phyloP scores from a whole-genome alignment of 257 asterid species.

The Thymus mandschuricus region DNA sequence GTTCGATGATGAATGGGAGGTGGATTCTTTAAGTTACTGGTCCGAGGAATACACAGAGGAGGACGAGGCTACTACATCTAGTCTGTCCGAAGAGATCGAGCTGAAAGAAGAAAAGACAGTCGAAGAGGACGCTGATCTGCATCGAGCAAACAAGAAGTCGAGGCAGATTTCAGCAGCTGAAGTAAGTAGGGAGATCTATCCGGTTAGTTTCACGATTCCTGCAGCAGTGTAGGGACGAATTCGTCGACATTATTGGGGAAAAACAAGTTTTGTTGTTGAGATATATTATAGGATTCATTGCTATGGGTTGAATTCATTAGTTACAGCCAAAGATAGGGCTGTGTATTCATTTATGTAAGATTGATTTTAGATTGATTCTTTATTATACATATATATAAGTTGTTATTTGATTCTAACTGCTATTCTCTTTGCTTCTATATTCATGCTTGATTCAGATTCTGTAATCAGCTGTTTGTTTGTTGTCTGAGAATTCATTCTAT shows the following conservation, averaged over 20 bases:
- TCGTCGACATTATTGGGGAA: slow-evolving; percentile 34
- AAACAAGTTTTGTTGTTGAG: slow-evolving; percentile 38
- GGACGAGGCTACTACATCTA: slow-evolving; percentile 38
- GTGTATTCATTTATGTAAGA: slow-evolving; percentile 26
- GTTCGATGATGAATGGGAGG: slow-evolving; percentile 42
- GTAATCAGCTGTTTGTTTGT: no score
- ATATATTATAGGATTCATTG: slow-evolving; percentile 9
- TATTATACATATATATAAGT: slow-evolving; percentile 32
- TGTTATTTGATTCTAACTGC: neutral
- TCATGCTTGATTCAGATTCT: neutral
- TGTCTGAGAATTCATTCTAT: no score
- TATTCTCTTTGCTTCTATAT: neutral
- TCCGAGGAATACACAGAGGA: slow-evolving; percentile 48
- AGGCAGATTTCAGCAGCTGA: slow-evolving; percentile 34
- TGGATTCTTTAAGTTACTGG: slow-evolving; percentile 40
- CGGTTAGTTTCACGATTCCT: slow-evolving; percentile 55
- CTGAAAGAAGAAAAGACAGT: slow-evolving; percentile 37
- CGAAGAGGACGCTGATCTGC: slow-evolving; percentile 40
- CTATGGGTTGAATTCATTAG: slow-evolving; percentile 31
- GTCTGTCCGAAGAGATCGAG: slow-evolving; percentile 36
- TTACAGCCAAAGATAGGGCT: slow-evolving; percentile 25
- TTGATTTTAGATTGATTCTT: slow-evolving; percentile 28
- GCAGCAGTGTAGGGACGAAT: slow-evolving; percentile 54
- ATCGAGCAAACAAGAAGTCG: slow-evolving; percentile 38
- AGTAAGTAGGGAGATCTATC: slow-evolving; percentile 34